Evolutionary conservation across 495 filamentous ascomycete genomes (phyloP).

Genomic region (Pseudoneurospora amorphoporcata): DNA sequence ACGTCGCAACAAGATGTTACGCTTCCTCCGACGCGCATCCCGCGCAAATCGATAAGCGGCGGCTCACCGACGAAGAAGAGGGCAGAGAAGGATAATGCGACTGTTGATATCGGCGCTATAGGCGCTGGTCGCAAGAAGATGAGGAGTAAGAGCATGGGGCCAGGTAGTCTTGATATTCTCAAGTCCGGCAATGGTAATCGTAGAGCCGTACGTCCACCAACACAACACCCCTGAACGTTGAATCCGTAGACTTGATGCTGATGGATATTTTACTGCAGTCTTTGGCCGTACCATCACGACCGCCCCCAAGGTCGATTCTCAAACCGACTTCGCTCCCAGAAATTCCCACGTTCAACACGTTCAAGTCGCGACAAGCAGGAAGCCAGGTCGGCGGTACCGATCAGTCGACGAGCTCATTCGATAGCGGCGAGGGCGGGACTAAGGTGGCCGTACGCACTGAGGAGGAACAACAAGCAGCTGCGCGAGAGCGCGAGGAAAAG

Average conservation of each 20-base stretch:
- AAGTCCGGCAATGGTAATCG: conserved; percentile 71
- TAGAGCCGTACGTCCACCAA: conserved; percentile 50
- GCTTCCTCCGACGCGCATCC: conserved; percentile 45
- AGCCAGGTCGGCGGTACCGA: conserved; percentile 26
- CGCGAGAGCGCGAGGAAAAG: conserved; percentile 61
- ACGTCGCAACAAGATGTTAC: conserved; percentile 36
- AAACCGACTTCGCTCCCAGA: conserved; percentile 65
- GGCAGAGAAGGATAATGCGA: conserved; percentile 65
- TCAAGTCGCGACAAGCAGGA: conserved; percentile 28
- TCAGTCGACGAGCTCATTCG: conserved; percentile 43
- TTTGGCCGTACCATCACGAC: conserved; percentile 32
- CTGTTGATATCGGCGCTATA: conserved; percentile 43
- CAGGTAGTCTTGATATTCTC: conserved; percentile 75
- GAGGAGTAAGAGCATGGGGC: conserved; percentile 90
- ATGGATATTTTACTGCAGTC: conserved; percentile 24
- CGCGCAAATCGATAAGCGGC: conserved; percentile 70
- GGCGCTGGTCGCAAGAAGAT: conserved; percentile 56
- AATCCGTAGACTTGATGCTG: background rate
- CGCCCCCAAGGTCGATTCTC: conserved; percentile 65
- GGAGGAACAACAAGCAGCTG: conserved; percentile 71
- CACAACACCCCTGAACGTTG: background rate
- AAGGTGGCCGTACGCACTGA: conserved; percentile 52
- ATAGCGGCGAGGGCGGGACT: conserved; percentile 28
- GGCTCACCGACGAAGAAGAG: conserved; percentile 43
- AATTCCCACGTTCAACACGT: conserved; percentile 39